Evolutionary conservation across 148 eudicot genomes (phyloP).

Genomic region (Fagopyrum tataricum): DNA sequence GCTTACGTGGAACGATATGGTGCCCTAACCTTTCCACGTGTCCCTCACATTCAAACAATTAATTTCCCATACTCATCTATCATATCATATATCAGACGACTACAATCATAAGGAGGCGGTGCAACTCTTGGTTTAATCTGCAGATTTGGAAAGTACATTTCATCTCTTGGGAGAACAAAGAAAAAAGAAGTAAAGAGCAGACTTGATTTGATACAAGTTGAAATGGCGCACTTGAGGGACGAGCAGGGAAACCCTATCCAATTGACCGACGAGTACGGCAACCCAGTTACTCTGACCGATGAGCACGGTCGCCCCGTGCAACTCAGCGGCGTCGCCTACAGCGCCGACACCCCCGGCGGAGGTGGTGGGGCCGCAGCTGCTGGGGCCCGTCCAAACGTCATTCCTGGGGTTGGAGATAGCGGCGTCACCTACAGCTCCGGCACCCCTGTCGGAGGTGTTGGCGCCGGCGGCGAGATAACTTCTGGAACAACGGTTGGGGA

Average conservation of each 20-base stretch:
- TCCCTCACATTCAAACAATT: neutral
- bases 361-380: too few species aligned
- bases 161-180: too few species aligned
- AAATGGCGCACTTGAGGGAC: conserved; percentile 67
- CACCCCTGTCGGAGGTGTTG: too few species aligned
- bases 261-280: conserved; percentile 55
- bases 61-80: neutral
- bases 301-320: conserved; percentile 69
- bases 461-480: neutral
- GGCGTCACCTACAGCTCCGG: too few species aligned
- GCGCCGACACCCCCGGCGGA: conserved; percentile 1
- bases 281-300: conserved; percentile 64
- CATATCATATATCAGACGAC: neutral
- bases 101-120: neutral
- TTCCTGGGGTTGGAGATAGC: too few species aligned
- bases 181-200: too few species aligned
- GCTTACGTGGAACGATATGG: neutral
- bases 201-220: neutral
- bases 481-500: conserved; percentile 17
- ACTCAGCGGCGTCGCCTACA: conserved; percentile 49
- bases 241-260: conserved; percentile 60
- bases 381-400: too few species aligned
- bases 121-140: neutral
- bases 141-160: too few species aligned
- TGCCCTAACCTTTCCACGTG: neutral